Conservation (phyloP, 163 green algal genomes). For the Prototheca cutis region DNA sequence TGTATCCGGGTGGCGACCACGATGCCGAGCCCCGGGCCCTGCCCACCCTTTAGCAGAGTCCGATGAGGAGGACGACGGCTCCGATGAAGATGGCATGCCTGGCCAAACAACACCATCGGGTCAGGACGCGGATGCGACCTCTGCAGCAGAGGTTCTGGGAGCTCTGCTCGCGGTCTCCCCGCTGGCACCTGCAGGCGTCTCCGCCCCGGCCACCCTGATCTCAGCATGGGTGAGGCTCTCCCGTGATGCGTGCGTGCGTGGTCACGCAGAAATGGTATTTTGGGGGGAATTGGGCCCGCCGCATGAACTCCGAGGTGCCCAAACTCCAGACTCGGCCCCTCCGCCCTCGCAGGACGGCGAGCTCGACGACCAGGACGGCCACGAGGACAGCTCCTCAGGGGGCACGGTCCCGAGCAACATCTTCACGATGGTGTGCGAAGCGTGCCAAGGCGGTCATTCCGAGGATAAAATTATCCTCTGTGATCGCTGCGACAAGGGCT, state of each 20-base stretch:
- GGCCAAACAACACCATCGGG: neutral
- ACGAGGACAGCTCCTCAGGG: neutral
- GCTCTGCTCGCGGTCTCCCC: neutral
- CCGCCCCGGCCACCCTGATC: too few species aligned
- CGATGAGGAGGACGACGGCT: neutral
- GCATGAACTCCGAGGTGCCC: too few species aligned
- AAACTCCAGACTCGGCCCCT: too few species aligned
- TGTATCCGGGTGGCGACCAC: too few species aligned
- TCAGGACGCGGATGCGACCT: neutral
- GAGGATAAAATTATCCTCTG: slow-evolving; percentile 74
- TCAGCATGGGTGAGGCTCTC: too few species aligned
- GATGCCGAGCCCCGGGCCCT: too few species aligned
- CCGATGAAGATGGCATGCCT: neutral
- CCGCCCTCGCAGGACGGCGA: neutral
- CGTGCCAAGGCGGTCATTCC: slow-evolving; percentile 54
- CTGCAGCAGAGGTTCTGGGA: neutral
- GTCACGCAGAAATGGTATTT: too few species aligned
- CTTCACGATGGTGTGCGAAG: slow-evolving; percentile 55
- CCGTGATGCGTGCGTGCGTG: too few species aligned
- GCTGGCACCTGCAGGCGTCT: too few species aligned
- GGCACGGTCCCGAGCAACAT: slow-evolving; percentile 49
- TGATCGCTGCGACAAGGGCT: slow-evolving; percentile 64
- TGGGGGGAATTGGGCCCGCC: too few species aligned
- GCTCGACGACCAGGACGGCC: neutral
- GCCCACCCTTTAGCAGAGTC: too few species aligned